Evolutionary conservation across 352 stramenopile species (phyloP), one percentile per base, ranked within the genome.

Genomic region (Pythium oligandrum): DNA sequence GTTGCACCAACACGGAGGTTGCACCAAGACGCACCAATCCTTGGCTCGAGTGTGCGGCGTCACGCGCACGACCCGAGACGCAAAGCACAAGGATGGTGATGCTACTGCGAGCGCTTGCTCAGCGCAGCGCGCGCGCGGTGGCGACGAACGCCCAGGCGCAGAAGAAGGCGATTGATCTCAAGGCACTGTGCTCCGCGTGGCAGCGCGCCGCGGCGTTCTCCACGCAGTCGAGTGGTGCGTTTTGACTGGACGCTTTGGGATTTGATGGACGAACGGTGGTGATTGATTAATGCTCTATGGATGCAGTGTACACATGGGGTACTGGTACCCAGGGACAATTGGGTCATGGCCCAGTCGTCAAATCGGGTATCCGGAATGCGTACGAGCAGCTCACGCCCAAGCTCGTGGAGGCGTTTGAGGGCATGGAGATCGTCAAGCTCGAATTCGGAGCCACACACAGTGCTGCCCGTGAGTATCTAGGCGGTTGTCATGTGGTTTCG

Each of bases 261-360:
- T 11, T 35, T 35, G 1, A 33, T 12, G 31, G 34, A 31, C 11
- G 4, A 12, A 32, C 5, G 11, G 12, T 34, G 9, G 12, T 40
- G 32, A 37, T 31, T 61, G 11, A 36, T 54, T 40, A 50, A 45
- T 8, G 38, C 7, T 8, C 7, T 12, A 42, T 42, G 38, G 38
- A 17, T 53, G 31, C 32, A 88, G 80, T 90, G 57, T 90, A 76
- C 63, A 87, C 77, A 34, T 96, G 88, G 88, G 88, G 88, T 50
- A 89, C 78, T 40, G 88, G 88, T 6, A 90, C 78, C 5, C 62
- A 94, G 30, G 88, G 88, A 3, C 86, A 96, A 61, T 60, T 96
- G 40, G 88, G 85, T 9, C 82, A 94, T 49, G 77, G 79, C 1
- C 50, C 70, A 4, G 76, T 96, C 44, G 69, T 92, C 52, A 93